A percentile compares a stretch with the other conserved stretches of the same genome.
phyloP scores from a whole-genome alignment of 192 early-diverging fungal genomes.

The Rhizophagus sp. region DNA sequence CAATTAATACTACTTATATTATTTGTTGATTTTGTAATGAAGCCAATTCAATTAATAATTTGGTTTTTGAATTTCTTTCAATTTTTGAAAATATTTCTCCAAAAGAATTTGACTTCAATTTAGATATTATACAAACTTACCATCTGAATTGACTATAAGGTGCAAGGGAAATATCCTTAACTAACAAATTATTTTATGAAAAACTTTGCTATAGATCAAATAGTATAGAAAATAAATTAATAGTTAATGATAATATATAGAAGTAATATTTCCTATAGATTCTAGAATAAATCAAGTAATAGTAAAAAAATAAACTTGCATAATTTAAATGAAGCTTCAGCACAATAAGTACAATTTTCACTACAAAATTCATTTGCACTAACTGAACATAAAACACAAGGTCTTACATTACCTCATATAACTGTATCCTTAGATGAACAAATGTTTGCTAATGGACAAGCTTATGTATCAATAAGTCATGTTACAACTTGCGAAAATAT shows the following conservation, averaged over 20 bases:
- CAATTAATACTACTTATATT: no score
- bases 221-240: background rate
- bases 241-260: background rate
- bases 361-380: slow-evolving; percentile 7
- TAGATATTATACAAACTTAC: background rate
- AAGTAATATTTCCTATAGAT: no score
- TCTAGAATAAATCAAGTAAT: no score
- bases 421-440: no score
- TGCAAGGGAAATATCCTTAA: no score
- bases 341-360: background rate
- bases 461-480: slow-evolving; percentile 2
- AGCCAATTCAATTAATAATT: no score
- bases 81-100: no score
- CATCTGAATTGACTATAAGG: no score
- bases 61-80: no score
- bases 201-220: background rate
- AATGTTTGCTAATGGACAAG: no score
- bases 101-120: background rate
- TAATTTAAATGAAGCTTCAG: background rate
- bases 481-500: background rate
- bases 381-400: slow-evolving; percentile 15
- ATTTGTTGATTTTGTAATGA: no score
- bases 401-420: background rate
- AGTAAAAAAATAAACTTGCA: no score
- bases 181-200: background rate